These are phyloP conservation scores for Physcomitrellopsis africana DNA, from an alignment of 225 moss, liverwort and hornwort species.

Conservation along the genomic window DNA sequence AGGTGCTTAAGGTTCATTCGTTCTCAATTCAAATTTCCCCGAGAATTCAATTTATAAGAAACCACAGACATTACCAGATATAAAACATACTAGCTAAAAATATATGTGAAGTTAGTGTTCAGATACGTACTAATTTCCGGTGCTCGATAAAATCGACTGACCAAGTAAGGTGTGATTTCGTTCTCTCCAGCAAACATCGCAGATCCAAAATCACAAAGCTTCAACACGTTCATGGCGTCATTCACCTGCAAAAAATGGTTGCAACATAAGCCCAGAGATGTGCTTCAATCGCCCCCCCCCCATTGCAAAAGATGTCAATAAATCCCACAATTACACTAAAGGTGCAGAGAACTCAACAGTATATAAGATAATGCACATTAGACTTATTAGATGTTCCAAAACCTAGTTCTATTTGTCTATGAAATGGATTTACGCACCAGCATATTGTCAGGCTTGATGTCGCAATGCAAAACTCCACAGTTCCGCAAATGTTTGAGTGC, in stretches of 20 bases:
- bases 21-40: too few relatives aligned
- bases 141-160: slow-evolving; percentile 99
- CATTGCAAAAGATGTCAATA: too few relatives aligned
- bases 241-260: slow-evolving; percentile 70
- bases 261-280: not conserved
- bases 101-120: slow-evolving; percentile 9
- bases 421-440: slow-evolving; percentile 58
- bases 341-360: too few relatives aligned
- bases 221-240: slow-evolving; percentile 95
- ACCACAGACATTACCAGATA: too few relatives aligned
- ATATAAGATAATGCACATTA: too few relatives aligned
- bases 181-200: slow-evolving; percentile 99
- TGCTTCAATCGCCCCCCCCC: not conserved
- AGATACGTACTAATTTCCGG: slow-evolving; percentile 93
- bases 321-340: too few relatives aligned
- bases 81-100: not conserved
- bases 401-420: not conserved
- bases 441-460: slow-evolving; percentile 99
- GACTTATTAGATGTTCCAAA: not conserved
- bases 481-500: slow-evolving; percentile 97
- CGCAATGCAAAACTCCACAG: slow-evolving; percentile 99
- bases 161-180: slow-evolving; percentile 96
- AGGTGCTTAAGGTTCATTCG: not conserved
- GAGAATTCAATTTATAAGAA: too few relatives aligned
- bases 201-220: slow-evolving; percentile 99